Base-by-base conservation (phyloP, 2,329 filamentous ascomycete species). In the Septoria linicola region DNA sequence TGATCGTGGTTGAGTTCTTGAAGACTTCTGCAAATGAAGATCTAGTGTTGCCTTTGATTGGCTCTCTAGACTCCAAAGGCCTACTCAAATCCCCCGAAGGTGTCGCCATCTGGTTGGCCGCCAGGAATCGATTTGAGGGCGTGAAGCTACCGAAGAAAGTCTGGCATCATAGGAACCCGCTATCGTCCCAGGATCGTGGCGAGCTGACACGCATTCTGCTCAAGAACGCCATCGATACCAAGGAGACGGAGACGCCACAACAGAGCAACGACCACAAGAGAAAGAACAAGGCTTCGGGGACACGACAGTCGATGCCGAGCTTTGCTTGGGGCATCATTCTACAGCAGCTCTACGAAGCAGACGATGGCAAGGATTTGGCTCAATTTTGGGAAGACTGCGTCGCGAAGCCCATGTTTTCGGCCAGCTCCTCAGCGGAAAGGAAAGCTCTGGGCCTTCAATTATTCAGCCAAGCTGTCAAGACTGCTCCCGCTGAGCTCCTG, bases 391-490 rank as follows among this genome's bases (percentile, higher is more conserved):
- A 81, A 34, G 84, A 89, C 37, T 84, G 88, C 49, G 85, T 97
- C 53, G 91, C 96, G 70, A 88, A 92, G 66, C 86, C 87, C 7
- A 78, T 96, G 3, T 96, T 97, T 67, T 85, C 88, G 4, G 82
- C 85, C 50, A 83, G 80, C 8, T 86, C 91, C 6, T 95, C 90
- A 1, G 84, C 91, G 36, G 89, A 91, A 61, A 87, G 95, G 49
- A 97, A 96, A 70, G 89, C 89, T 64, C 90, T 89, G 70, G 93
- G 93, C 0, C 92, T 97, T 71, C 83, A 91, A 63, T 80, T 97
- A 2, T 89, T 96, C 63, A 83, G 86, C 62, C 88, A 86, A 64
- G 81, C 90, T 61, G 72, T 96, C 3, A 73, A 76, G 25, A 75
- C 72, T 31, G 73, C 73, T 63, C 66, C 80, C 68, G 57, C 68